Evolutionary conservation across 495 filamentous ascomycete genomes (phyloP), one percentile per base, ranked within the genome.

Genomic region (Penicillium longicatenatum): DNA sequence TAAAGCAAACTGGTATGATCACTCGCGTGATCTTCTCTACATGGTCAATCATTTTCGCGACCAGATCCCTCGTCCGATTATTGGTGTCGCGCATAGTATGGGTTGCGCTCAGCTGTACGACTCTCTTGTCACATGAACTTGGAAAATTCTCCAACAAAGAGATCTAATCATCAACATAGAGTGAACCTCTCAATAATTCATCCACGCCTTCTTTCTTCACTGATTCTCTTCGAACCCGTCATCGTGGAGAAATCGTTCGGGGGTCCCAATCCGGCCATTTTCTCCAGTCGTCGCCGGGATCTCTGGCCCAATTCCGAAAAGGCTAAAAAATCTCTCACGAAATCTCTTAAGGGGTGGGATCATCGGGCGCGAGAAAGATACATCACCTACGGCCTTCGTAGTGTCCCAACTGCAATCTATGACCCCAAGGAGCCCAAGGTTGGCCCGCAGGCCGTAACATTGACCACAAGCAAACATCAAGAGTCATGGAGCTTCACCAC

Each of bases 21-120:
- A 92, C 68, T 70, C 86, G 16, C 83, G 91, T 37, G 91, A 96
- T 72, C 77, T 95, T 1, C 75, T 91, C 14, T 80, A 87, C 62
- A 81, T 93, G 75, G 73, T 90, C 66, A 93, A 93, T 72, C 77
- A 78, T 37, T 90, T 93, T 70, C 86, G 87, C 19, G 64, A 73
- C 3, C 62, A 86, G 48, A 91, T 95, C 84, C 82, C 86, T 4
- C 84, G 87, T 5, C 91, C 91, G 1, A 67, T 94, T 9, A 71
- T 93, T 52, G 91, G 90, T 17, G 67, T 96, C 1, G 91, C 84
- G 16, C 91, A 96, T 74, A 90, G 86, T 63, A 88, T 90, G 80
- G 91, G 91, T 61, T 87, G 77, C 51, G 79, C 79, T 56, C 78
- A 85, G 49, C 75, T 91, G 59, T 73, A 33, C 17, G 68, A 54